Conservation (phyloP, 495 filamentous ascomycete species). For the Aspergillus asperescens region DNA sequence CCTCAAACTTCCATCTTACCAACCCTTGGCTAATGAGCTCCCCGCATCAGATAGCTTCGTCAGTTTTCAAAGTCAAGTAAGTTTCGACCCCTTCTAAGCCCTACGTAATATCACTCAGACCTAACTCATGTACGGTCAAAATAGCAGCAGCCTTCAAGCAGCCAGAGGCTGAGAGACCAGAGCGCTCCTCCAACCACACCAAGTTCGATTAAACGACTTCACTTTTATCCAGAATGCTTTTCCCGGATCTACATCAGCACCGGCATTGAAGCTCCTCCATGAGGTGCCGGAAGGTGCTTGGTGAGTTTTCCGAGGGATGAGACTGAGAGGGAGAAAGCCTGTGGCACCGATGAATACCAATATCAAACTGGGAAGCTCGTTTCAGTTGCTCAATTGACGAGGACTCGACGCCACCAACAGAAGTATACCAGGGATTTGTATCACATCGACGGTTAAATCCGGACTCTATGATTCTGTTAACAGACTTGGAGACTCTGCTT, state of each 20-base stretch:
- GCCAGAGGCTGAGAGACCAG: neutral
- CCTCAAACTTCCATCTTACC: no score
- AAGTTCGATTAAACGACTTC: no score
- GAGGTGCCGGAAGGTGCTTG: slow-evolving; percentile 16
- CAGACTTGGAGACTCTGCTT: neutral
- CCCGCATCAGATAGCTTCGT: neutral
- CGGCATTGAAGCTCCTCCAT: slow-evolving; percentile 16
- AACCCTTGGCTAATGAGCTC: no score
- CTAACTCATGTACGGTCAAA: slow-evolving; percentile 39
- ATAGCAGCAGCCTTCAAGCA: neutral
- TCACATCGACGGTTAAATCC: neutral
- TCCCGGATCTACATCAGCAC: slow-evolving; percentile 12
- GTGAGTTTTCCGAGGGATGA: neutral
- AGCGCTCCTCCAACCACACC: no score
- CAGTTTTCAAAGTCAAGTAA: neutral
- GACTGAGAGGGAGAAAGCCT: no score
- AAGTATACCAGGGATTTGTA: slow-evolving; percentile 1
- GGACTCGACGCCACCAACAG: neutral
- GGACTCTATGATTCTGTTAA: neutral
- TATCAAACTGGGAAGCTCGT: neutral
- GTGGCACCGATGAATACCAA: neutral
- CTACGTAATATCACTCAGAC: slow-evolving; percentile 28
- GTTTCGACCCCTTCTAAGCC: neutral
- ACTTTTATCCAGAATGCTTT: slow-evolving; percentile 12
- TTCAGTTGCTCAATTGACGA: neutral